A percentile compares a stretch with the other conserved stretches of the same genome.
These are phyloP conservation scores for Myxozyma melibiosi DNA, from an alignment of 805 yeast genomes.

Conservation along the genomic window DNA sequence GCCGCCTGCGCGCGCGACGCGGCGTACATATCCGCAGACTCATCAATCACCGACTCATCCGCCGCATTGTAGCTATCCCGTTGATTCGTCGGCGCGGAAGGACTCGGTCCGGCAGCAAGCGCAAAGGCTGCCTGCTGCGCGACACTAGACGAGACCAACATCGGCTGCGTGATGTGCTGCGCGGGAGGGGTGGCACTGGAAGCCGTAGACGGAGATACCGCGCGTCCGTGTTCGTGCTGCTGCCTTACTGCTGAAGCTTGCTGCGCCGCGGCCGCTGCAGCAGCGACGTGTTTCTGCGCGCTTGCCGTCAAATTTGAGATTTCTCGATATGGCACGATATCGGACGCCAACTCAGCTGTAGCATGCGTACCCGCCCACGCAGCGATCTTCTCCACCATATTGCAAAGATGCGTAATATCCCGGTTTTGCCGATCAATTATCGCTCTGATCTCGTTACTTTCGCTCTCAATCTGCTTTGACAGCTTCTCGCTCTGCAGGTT, in stretches of 20 bases:
- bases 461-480: conserved; percentile 16
- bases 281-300: conserved; percentile 4
- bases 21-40: conserved; percentile 2
- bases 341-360: conserved; percentile 16
- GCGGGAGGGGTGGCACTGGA: background rate
- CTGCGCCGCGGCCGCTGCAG: background rate
- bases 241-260: conserved; percentile 6
- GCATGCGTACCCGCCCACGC: conserved; percentile 17
- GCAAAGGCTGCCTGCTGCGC: background rate
- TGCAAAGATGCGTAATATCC: conserved; percentile 10
- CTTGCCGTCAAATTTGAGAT: conserved; percentile 4
- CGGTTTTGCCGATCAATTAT: conserved; percentile 21
- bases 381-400: conserved; percentile 21
- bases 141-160: background rate
- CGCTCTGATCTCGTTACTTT: conserved; percentile 19
- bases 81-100: background rate
- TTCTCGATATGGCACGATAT: conserved; percentile 12
- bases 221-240: conserved; percentile 2
- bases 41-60: conserved; percentile 2
- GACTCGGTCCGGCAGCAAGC: background rate
- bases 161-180: background rate
- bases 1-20: conserved; percentile 6
- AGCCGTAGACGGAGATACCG: background rate
- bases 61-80: background rate
- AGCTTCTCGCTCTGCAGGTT: conserved; percentile 21